These are phyloP conservation scores for Apocynum venetum DNA, from an alignment of 257 asterid species.

Conservation along the genomic window DNA sequence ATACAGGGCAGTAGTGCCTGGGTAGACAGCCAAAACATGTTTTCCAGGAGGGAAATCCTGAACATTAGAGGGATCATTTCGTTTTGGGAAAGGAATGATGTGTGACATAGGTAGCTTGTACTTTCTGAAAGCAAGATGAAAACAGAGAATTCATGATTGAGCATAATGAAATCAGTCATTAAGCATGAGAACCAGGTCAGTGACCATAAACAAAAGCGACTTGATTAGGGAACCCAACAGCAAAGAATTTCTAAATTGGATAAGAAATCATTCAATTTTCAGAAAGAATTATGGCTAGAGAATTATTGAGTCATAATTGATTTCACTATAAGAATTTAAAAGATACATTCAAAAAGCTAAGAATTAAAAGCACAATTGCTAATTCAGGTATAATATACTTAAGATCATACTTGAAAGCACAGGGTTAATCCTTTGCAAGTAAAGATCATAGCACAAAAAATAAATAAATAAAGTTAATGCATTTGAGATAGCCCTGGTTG, in stretches of 20 bases:
- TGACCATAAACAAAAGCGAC: background rate
- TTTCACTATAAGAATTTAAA: background rate
- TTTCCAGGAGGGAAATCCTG: conserved; percentile 82
- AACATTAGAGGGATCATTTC: conserved; percentile 58
- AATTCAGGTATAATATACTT: too few species aligned
- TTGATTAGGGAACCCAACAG: background rate
- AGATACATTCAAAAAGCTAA: background rate
- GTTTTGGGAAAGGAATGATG: conserved; percentile 86
- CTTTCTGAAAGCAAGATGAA: conserved; percentile 54
- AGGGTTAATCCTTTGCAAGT: too few species aligned
- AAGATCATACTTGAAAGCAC: background rate
- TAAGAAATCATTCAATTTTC: background rate
- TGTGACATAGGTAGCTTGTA: conserved; percentile 90
- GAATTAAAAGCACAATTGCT: background rate
- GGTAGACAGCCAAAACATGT: conserved; percentile 93
- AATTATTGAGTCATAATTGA: too few species aligned
- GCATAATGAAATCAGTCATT: background rate
- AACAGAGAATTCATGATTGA: background rate
- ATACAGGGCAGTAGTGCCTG: conserved; percentile 90
- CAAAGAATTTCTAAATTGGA: background rate
- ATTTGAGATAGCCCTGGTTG: too few species aligned
- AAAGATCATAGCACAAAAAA: background rate
- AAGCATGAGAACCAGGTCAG: background rate
- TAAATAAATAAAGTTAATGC: too few species aligned
- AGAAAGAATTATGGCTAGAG: background rate